phyloP scores from a whole-genome alignment of 139 green algal species.

The Coelastrella sp. region DNA sequence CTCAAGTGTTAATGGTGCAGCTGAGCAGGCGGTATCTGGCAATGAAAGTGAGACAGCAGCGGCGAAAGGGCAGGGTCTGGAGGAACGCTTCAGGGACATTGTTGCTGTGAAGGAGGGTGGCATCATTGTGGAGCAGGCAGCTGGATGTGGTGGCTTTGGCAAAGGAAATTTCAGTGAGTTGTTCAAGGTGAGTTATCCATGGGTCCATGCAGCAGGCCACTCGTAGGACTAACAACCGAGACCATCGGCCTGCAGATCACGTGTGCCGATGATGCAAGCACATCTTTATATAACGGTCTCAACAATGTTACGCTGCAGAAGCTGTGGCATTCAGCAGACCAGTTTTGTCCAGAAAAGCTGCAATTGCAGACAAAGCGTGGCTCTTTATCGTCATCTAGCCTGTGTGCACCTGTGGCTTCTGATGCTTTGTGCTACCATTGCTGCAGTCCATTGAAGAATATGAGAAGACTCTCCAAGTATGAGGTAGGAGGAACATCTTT shows the following conservation, averaged over 20 bases:
- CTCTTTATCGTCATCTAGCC: too few relatives aligned
- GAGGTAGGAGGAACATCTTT: not conserved
- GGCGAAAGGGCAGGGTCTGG: constrained; percentile 12
- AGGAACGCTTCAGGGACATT: constrained; percentile 25
- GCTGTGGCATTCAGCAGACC: too few relatives aligned
- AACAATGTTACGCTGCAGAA: too few relatives aligned
- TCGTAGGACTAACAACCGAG: not conserved
- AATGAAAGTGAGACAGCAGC: constrained; percentile 9
- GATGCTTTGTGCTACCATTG: not conserved
- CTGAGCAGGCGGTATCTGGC: not conserved
- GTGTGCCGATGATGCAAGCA: not conserved
- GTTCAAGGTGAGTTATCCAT: constrained; percentile 76
- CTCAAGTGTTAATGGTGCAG: not conserved
- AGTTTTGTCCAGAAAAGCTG: too few relatives aligned
- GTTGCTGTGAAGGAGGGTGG: constrained; percentile 18
- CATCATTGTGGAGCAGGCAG: constrained; percentile 77
- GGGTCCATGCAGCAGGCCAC: not conserved
- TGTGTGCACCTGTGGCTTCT: not conserved
- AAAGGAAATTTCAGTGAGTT: constrained; percentile 93
- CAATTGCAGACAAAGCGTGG: too few relatives aligned
- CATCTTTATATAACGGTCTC: not conserved
- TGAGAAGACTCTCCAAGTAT: constrained; percentile 63
- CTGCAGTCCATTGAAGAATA: constrained; percentile 71
- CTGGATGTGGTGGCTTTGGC: constrained; percentile 97
- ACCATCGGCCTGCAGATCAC: not conserved